phyloP scores from a whole-genome alignment of 805 yeast genomes.

The Yamadazyma tumulicola region DNA sequence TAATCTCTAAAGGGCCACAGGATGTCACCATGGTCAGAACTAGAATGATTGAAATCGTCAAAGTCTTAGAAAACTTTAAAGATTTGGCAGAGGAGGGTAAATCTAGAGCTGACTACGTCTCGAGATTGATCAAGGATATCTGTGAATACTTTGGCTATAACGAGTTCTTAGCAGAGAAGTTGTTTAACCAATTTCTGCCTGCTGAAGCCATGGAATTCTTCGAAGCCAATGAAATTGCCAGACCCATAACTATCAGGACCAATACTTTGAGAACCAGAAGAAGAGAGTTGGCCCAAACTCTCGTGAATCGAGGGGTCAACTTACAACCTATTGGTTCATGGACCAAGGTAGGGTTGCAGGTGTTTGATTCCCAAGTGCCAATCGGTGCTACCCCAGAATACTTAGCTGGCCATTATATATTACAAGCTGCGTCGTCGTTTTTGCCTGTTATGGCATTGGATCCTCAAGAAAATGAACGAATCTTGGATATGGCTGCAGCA shows the following conservation, averaged over 20 bases:
- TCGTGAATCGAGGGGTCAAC: constrained; percentile 95
- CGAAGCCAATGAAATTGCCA: constrained; percentile 95
- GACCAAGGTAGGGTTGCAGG: constrained; percentile 97
- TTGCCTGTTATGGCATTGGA: constrained; percentile 96
- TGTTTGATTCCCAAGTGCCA: constrained; percentile 98
- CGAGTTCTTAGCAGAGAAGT: constrained; percentile 87
- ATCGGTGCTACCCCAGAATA: constrained; percentile 99
- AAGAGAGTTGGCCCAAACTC: constrained; percentile 90
- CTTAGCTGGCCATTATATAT: constrained; percentile 93
- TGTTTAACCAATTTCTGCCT: constrained; percentile 88
- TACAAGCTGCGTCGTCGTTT: constrained; percentile 98
- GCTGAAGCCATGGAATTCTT: constrained; percentile 97
- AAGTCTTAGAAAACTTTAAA: constrained; percentile 87
- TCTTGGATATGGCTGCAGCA: constrained; percentile 98
- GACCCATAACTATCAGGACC: constrained; percentile 97
- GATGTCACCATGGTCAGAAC: constrained; percentile 84
- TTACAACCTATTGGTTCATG: constrained; percentile 95
- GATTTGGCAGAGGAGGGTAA: constrained; percentile 79
- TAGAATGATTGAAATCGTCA: constrained; percentile 92
- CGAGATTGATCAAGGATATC: constrained; percentile 78
- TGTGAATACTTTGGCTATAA: constrained; percentile 93
- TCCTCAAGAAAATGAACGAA: constrained; percentile 96
- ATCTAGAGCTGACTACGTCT: constrained; percentile 78
- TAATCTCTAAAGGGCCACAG: constrained; percentile 51
- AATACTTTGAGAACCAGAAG: constrained; percentile 93